phyloP scores from a whole-genome alignment of 352 stramenopile species.

The Elongisporangium senticosum region DNA sequence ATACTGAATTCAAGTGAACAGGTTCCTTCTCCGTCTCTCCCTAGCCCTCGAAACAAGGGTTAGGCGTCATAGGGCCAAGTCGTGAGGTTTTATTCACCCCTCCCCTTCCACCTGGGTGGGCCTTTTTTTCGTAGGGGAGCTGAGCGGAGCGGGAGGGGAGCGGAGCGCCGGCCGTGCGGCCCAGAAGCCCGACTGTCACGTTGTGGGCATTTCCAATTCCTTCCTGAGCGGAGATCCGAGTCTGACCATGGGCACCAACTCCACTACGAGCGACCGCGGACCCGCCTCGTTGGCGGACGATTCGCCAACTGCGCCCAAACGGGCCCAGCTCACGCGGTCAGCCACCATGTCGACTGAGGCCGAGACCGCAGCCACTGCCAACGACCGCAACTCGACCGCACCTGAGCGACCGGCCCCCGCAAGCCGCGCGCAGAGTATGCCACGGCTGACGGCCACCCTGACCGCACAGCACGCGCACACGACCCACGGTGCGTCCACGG shows the following conservation, averaged over 20 bases:
- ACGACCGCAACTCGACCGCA: not conserved
- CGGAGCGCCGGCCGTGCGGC: not conserved
- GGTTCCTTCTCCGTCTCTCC: not conserved
- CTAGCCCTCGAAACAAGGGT: not conserved
- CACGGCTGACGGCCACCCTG: not conserved
- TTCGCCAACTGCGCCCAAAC: not conserved
- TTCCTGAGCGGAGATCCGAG: not conserved
- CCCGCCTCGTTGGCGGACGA: not conserved
- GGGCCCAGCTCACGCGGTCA: not conserved
- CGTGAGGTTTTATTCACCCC: not conserved
- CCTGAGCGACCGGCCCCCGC: not conserved
- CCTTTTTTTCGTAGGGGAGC: not conserved
- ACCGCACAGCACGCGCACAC: not conserved
- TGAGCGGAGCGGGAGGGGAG: not conserved
- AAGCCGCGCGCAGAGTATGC: not conserved
- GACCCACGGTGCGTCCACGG: not conserved
- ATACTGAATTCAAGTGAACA: not conserved
- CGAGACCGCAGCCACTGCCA: not conserved
- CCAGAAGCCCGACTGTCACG: not conserved
- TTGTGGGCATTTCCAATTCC: not conserved
- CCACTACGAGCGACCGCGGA: not conserved
- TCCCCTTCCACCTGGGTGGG: not conserved
- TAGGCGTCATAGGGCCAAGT: not conserved
- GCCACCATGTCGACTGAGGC: not conserved
- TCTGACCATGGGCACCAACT: not conserved